Percentiles rank a stretch among this genome's conserved stretches.
These are phyloP conservation scores for Phaeolepiota aurea DNA, from an alignment of 768 basidiomycete species.

Conservation along the genomic window DNA sequence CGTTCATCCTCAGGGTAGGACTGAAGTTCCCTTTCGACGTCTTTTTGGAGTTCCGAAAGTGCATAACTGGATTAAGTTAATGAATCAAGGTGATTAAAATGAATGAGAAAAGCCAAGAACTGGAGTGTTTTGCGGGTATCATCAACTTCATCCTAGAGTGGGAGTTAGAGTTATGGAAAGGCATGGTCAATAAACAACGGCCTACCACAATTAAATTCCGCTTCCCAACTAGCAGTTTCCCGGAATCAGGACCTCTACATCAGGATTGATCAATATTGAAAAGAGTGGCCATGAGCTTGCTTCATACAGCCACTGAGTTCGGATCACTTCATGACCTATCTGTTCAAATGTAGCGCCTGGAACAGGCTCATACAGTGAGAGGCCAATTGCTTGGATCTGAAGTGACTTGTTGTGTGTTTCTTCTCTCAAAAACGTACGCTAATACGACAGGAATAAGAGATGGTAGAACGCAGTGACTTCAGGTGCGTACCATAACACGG, in stretches of 20 bases:
- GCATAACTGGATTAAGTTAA: slow-evolving; percentile 57
- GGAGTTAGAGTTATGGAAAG: background rate
- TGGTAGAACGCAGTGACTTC: background rate
- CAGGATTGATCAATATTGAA: slow-evolving; percentile 3
- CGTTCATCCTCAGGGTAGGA: slow-evolving; percentile 65
- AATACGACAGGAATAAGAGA: slow-evolving; percentile 4
- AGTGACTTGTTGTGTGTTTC: slow-evolving; percentile 65
- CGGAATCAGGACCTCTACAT: slow-evolving; percentile 53
- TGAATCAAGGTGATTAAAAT: background rate
- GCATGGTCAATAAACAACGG: slow-evolving; percentile 1
- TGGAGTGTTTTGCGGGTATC: slow-evolving; percentile 85
- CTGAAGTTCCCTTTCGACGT: slow-evolving; percentile 68
- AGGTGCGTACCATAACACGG: slow-evolving; percentile 60
- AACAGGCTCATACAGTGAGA: slow-evolving; percentile 90
- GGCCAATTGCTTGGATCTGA: slow-evolving; percentile 92
- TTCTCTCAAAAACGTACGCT: slow-evolving; percentile 84
- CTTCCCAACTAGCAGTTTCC: slow-evolving; percentile 69
- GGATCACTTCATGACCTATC: slow-evolving; percentile 77
- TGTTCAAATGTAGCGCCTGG: slow-evolving; percentile 66
- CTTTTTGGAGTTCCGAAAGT: slow-evolving; percentile 79
- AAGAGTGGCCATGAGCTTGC: slow-evolving; percentile 8
- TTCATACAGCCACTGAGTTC: slow-evolving; percentile 97
- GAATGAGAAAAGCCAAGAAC: slow-evolving; percentile 25
- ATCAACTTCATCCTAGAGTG: slow-evolving; percentile 72
- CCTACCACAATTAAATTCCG: slow-evolving; percentile 72